Evolutionary conservation across 2,329 filamentous ascomycete species (phyloP), one percentile per base, ranked within the genome.

Genomic region (Phoma sp.): DNA sequence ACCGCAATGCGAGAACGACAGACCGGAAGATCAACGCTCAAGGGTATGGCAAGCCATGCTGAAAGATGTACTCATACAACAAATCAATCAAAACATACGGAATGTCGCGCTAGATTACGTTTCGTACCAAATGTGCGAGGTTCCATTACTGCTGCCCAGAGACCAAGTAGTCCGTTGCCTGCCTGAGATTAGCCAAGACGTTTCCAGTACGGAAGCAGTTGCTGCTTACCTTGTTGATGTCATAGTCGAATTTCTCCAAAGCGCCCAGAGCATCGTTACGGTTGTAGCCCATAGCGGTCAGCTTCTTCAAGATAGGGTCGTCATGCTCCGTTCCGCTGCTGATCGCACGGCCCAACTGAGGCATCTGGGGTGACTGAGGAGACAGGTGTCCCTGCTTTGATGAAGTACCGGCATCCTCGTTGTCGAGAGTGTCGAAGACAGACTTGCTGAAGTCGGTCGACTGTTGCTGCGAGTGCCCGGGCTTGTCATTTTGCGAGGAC

Each of bases 181-280:
- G 46, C 36, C 40, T 4, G 18, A 48, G 30, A 55, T 73, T 60
- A 73, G 67, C 55, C 29, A 34, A 42, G 21, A 10, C 18, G 17
- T 30, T 26, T 3, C 40, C 9, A n/a, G 21, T 9, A 18, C 17
- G 10, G n/a, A 34, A 36, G 10, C n/a, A 15, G 7, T 34, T 9
- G 14, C n/a, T 5, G 55, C 65, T 57, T 78, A 96, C 93, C 85
- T 91, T 92, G 77, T 96, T 92, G 72, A 97, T 83, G 74, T 97
- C 95, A 77, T 98, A 97, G 78, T 98, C 92, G 73, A 90, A 96
- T 75, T 93, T 93, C 80, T 98, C 93, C 71, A 98, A 78, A 20
- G 95, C 93, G 42, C 82, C 81, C 29, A 97, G 78, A 14, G 92
- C 90, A 43, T 91, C 87, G 7, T 81, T 79, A 25, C 93, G 83